Evolutionary conservation across 2,329 filamentous ascomycete genomes (phyloP).

Genomic region (Thielaviopsis punctulata): DNA sequence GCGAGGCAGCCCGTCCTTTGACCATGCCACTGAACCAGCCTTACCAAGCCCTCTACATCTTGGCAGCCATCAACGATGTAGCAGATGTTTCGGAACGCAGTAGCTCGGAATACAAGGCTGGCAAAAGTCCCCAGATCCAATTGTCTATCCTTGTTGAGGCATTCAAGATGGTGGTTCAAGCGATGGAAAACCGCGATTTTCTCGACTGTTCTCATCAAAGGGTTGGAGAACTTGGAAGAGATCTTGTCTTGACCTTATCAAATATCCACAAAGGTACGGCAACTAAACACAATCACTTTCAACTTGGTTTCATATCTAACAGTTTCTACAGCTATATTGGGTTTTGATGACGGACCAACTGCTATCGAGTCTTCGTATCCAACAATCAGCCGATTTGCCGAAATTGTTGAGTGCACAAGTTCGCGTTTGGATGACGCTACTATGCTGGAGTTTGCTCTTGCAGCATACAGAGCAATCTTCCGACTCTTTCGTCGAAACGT

Average conservation of each 20-base stretch:
- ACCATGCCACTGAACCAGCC: slow-evolving; percentile 53
- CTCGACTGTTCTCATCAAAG: slow-evolving; percentile 18
- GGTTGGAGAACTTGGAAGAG: not conserved
- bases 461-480: not conserved
- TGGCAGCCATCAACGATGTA: slow-evolving; percentile 48
- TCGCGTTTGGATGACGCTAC: not conserved
- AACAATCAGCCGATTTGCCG: not conserved
- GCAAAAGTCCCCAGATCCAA: slow-evolving; percentile 16
- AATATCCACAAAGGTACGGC: slow-evolving; percentile 23
- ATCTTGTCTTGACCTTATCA: slow-evolving; percentile 16
- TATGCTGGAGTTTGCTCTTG: not conserved
- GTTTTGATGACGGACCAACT: not conserved
- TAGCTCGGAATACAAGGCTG: slow-evolving; percentile 17
- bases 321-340: not conserved
- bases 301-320: not conserved
- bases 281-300: not conserved
- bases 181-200: slow-evolving; percentile 41
- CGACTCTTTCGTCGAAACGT: not conserved
- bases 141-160: slow-evolving; percentile 23
- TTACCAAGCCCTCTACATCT: slow-evolving; percentile 57
- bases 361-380: not conserved
- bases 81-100: slow-evolving; percentile 24
- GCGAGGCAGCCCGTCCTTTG: slow-evolving; percentile 34
- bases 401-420: not conserved
- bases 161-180: slow-evolving; percentile 38